Conservation (phyloP, 1,139 yeast species). For the Pichia terricola region DNA sequence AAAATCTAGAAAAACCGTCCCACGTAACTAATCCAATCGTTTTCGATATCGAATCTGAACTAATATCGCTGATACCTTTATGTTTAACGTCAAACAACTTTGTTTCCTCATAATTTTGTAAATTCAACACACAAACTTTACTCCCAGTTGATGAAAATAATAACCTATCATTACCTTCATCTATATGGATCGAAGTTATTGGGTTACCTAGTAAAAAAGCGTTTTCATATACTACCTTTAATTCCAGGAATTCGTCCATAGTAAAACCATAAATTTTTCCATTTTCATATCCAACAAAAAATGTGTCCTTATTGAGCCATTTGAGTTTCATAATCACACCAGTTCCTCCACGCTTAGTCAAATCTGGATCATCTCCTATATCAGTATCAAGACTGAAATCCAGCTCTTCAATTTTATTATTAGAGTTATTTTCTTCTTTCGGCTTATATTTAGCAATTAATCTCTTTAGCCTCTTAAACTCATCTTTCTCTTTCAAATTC, state of each 20-base stretch:
- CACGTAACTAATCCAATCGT: slow-evolving; percentile 23
- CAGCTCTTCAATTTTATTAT: not conserved
- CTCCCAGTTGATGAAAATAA: slow-evolving; percentile 34
- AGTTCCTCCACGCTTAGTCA: slow-evolving; percentile 22
- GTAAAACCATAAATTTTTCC: slow-evolving; percentile 37
- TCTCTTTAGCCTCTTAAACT: slow-evolving; percentile 20
- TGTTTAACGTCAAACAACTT: slow-evolving; percentile 16
- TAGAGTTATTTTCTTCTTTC: not conserved
- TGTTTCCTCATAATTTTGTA: not conserved
- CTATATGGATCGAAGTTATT: slow-evolving; percentile 26
- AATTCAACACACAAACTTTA: slow-evolving; percentile 11
- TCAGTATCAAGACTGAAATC: not conserved
- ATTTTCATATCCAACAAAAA: slow-evolving; percentile 48
- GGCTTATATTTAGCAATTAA: slow-evolving; percentile 16
- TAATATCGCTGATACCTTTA: slow-evolving; percentile 22
- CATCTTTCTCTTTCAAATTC: slow-evolving; percentile 10
- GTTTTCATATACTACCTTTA: slow-evolving; percentile 18
- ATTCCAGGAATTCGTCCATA: slow-evolving; percentile 13
- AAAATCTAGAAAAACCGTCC: slow-evolving; percentile 26
- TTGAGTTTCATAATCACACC: slow-evolving; percentile 47
- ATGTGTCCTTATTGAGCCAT: slow-evolving; percentile 24
- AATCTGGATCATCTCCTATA: slow-evolving; percentile 8
- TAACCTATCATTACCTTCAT: slow-evolving; percentile 9
- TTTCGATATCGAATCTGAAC: slow-evolving; percentile 6
- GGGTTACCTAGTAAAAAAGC: slow-evolving; percentile 39